These are phyloP conservation scores for Fusarium siculi DNA, from an alignment of 2,329 filamentous ascomycete genomes.

Conservation along the genomic window DNA sequence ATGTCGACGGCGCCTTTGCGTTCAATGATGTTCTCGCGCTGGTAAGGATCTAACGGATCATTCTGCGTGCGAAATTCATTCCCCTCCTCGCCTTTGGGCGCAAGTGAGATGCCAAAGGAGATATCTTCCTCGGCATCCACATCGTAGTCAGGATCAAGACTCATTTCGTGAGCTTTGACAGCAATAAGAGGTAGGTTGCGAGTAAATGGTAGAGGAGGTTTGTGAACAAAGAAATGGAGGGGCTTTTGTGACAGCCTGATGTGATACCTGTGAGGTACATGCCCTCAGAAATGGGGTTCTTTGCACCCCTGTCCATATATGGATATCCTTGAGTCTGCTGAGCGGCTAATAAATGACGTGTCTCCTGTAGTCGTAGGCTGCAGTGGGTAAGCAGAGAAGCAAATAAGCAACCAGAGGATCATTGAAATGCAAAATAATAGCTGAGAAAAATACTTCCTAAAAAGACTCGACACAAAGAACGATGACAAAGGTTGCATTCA, in stretches of 20 bases:
- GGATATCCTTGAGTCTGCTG: too few species aligned
- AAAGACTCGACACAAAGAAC: background rate
- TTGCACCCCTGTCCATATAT: background rate
- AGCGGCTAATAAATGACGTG: background rate
- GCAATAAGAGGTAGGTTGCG: too few species aligned
- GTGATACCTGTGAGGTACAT: background rate
- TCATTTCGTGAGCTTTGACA: background rate
- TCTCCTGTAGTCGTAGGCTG: background rate
- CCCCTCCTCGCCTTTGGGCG: background rate
- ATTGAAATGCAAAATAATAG: background rate
- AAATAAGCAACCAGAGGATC: background rate
- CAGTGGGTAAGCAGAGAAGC: background rate
- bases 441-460: background rate
- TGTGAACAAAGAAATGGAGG: background rate
- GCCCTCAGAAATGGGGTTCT: background rate
- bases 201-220: too few species aligned
- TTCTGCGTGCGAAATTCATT: slow-evolving; percentile 23
- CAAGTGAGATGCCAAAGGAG: background rate
- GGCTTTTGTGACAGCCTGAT: background rate
- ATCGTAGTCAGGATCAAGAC: background rate
- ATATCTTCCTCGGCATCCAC: background rate
- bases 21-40: slow-evolving; percentile 17
- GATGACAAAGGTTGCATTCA: background rate
- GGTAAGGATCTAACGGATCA: slow-evolving; percentile 15
- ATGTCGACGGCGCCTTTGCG: slow-evolving; percentile 11